These are phyloP conservation scores for Nitzschia sp. DNA, from an alignment of 108 stramenopile species.

Conservation along the genomic window DNA sequence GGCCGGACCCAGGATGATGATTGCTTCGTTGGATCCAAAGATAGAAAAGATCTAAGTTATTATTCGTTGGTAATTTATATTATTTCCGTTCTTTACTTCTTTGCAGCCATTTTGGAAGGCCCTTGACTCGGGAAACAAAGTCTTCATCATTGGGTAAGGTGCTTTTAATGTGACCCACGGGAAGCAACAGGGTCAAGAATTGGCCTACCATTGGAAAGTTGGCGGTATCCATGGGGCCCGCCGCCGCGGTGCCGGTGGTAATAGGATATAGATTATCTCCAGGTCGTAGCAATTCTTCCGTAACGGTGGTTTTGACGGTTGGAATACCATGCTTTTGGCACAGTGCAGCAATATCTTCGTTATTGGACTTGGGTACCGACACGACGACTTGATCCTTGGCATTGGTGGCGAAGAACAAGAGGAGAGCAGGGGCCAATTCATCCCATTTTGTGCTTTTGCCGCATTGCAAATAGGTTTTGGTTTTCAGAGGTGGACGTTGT, in stretches of 20 bases:
- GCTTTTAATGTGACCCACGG: conserved; percentile 84
- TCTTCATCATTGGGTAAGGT: conserved; percentile 75
- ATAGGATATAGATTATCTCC: conserved; percentile 55
- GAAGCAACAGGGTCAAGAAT: conserved; percentile 73
- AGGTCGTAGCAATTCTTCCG: conserved; percentile 16
- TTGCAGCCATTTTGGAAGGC: conserved; percentile 70
- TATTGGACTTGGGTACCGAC: conserved; percentile 30
- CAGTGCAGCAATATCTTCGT: conserved; percentile 29
- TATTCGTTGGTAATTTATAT: too few relatives aligned
- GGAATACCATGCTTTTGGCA: conserved; percentile 56
- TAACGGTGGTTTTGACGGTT: conserved; percentile 35
- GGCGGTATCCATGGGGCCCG: conserved; percentile 21
- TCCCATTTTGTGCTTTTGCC: conserved; percentile 36
- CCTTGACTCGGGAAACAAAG: conserved; percentile 49
- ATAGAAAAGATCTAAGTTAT: too few relatives aligned
- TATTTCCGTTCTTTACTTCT: too few relatives aligned
- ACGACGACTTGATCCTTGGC: conserved; percentile 72
- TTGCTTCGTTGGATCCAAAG: too few relatives aligned
- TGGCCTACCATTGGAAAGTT: conserved; percentile 73
- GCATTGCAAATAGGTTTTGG: conserved; percentile 61
- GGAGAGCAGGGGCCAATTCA: conserved; percentile 56
- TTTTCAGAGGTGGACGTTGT: conserved; percentile 78
- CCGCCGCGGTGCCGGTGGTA: too few relatives aligned
- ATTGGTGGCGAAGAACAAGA: conserved; percentile 77
- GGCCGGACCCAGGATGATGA: too few relatives aligned